Base-by-base conservation (phyloP, 805 yeast species). In the Starmerella sp. region DNA sequence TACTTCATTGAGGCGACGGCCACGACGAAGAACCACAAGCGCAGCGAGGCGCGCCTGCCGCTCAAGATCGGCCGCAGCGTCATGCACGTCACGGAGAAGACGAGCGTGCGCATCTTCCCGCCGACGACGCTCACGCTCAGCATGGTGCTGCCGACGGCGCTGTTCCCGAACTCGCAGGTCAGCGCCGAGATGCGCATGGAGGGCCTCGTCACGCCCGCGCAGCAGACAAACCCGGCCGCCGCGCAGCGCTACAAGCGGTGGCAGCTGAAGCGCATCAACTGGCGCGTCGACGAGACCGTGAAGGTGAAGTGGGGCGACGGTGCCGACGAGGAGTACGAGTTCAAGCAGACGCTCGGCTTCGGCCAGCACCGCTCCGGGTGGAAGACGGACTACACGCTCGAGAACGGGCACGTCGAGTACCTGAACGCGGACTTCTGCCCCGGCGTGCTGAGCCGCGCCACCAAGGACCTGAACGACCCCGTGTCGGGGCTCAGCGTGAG, bases 291-390 rank as follows among this genome's bases (percentile, higher is more conserved):
- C 65, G 97, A 93, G 66, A 77, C 76, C 49, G 77, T 83, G 6
- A 56, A 49, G 49, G 55, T 60, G 39, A 36, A 38, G 28, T 54
- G 51, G 43, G 57, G 56, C 10, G 54, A 48, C 4, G 38, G 34
- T 14, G 6, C 36, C 6, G 60, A 60, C 15, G 63, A 60, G 5
- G 61, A 53, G 51, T 51, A 61, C 11, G 95, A 89, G 67, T 96
- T 90, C 64, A 77, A 78, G 7, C 76, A 90, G 34, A 79, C 86
- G 5, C 72, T 93, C 8, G 78, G 83, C 11, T 77, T 81, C 53
- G 96, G 96, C 10, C 95, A 86, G 57, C 69, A 88, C 65, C 86
- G 85, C 65, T 75, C 78, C 34, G 99, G 99, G 4, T 93, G 99
- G 99, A 93, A 93, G 67, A 81, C 93, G 0, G 98, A 93, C 69